Evolutionary conservation across 2,329 filamentous ascomycete species (phyloP).

Genomic region (Chalara sp.): DNA sequence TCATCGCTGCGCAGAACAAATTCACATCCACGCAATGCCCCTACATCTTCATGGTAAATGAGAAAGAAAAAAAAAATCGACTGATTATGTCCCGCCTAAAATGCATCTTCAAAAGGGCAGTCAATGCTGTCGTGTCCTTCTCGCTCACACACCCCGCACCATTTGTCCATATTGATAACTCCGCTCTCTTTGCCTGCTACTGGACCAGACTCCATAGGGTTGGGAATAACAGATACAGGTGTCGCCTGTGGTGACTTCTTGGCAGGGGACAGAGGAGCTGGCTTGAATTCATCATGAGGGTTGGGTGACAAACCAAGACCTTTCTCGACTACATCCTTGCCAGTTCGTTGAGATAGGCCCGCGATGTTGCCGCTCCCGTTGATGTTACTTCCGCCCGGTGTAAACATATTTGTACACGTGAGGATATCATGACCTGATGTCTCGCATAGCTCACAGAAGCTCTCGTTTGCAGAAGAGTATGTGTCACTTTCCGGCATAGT

Average conservation of each 20-base stretch:
- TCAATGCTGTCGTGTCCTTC: conserved; percentile 96
- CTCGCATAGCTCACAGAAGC: conserved; percentile 84
- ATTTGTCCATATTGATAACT: conserved; percentile 76
- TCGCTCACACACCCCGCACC: conserved; percentile 94
- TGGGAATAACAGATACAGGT: conserved; percentile 46
- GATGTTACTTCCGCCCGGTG: conserved; percentile 15
- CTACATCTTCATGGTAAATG: not conserved
- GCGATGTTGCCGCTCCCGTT: conserved; percentile 5
- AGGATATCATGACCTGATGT: conserved; percentile 87
- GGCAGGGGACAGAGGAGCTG: conserved; percentile 48
- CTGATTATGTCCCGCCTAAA: conserved; percentile 31
- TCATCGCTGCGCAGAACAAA: conserved; percentile 18
- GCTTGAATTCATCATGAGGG: conserved; percentile 37
- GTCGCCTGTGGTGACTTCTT: conserved; percentile 34
- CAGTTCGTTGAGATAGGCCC: conserved; percentile 19
- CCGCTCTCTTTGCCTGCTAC: conserved; percentile 74
- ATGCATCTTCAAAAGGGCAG: conserved; percentile 84
- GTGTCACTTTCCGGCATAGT: conserved; percentile 66
- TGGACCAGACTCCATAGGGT: conserved; percentile 58
- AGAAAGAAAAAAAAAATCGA: conserved; percentile 3
- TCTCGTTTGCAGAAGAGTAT: conserved; percentile 65
- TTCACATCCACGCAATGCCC: conserved; percentile 15
- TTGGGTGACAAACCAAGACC: conserved; percentile 34
- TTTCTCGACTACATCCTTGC: conserved; percentile 33
- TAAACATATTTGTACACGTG: conserved; percentile 86